phyloP scores from a whole-genome alignment of 2,329 filamentous ascomycete species.

The Bipolaris sorokiniana region DNA sequence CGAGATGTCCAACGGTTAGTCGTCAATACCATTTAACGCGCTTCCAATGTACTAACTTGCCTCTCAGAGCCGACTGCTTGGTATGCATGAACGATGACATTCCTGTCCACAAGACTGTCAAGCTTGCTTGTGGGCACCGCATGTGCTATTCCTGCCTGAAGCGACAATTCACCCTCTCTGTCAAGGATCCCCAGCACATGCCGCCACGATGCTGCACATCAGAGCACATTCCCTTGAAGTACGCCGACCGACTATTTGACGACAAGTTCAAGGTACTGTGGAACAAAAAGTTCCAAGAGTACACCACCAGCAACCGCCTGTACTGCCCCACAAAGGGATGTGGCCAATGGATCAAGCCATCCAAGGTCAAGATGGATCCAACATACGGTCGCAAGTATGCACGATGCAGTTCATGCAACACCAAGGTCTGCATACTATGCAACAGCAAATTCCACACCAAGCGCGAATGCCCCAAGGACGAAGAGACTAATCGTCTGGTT shows the following conservation, averaged over 20 bases:
- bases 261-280: conserved; percentile 75
- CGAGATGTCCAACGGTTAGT: conserved; percentile 6
- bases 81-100: conserved; percentile 73
- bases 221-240: conserved; percentile 74
- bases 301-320: conserved; percentile 73
- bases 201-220: conserved; percentile 80
- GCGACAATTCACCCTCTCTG: conserved; percentile 74
- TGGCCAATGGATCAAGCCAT: conserved; percentile 79
- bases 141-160: conserved; percentile 82
- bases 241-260: conserved; percentile 78
- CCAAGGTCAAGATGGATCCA: conserved; percentile 65
- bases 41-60: conserved; percentile 17
- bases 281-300: conserved; percentile 82
- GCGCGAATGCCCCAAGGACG: conserved; percentile 73
- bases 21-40: conserved; percentile 15
- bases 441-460: conserved; percentile 73
- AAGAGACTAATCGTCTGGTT: conserved; percentile 68
- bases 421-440: conserved; percentile 76
- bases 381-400: conserved; percentile 65
- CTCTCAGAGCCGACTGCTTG: conserved; percentile 70
- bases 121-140: conserved; percentile 77
- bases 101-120: conserved; percentile 67
- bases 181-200: conserved; percentile 81
- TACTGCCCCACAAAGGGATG: conserved; percentile 78
- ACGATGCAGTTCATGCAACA: conserved; percentile 73